Conservation (phyloP, 148 eudicot genomes). For the Pharnaceum exiguum region DNA sequence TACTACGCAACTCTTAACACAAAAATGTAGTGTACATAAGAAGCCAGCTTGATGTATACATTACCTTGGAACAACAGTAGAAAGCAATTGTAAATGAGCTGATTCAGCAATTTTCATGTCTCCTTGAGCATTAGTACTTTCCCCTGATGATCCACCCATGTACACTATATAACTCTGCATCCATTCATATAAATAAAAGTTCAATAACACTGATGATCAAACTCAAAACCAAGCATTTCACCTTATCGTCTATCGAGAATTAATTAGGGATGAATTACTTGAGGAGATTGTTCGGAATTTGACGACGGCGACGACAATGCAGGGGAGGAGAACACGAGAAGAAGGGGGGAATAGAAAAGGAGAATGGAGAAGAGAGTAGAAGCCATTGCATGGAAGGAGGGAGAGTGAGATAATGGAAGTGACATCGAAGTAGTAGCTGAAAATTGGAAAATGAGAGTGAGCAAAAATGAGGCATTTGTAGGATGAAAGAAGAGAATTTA, state of each 20-base stretch:
- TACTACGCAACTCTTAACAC: too few species aligned
- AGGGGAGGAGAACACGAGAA: constrained; percentile 12
- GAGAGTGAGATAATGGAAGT: background rate
- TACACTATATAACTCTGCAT: constrained; percentile 57
- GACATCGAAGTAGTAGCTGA: too few species aligned
- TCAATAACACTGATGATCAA: too few species aligned
- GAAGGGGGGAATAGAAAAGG: constrained; percentile 7
- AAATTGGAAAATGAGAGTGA: background rate
- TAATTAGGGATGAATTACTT: constrained; percentile 7
- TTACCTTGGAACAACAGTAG: constrained; percentile 54
- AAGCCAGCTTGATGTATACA: constrained; percentile 31
- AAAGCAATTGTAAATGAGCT: constrained; percentile 41
- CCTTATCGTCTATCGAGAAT: background rate
- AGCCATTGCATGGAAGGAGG: constrained; percentile 33
- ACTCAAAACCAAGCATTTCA: background rate
- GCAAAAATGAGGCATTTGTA: background rate
- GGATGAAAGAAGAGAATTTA: background rate
- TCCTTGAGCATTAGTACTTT: constrained; percentile 2
- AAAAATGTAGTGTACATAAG: too few species aligned
- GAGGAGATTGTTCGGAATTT: constrained; percentile 16
- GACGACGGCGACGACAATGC: background rate
- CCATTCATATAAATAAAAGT: background rate
- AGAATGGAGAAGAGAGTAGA: constrained; percentile 3
- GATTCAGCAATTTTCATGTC: constrained; percentile 30
- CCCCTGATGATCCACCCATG: constrained; percentile 47